Conservation (phyloP, 352 stramenopile genomes). For the Phytopythium mirpurense region DNA sequence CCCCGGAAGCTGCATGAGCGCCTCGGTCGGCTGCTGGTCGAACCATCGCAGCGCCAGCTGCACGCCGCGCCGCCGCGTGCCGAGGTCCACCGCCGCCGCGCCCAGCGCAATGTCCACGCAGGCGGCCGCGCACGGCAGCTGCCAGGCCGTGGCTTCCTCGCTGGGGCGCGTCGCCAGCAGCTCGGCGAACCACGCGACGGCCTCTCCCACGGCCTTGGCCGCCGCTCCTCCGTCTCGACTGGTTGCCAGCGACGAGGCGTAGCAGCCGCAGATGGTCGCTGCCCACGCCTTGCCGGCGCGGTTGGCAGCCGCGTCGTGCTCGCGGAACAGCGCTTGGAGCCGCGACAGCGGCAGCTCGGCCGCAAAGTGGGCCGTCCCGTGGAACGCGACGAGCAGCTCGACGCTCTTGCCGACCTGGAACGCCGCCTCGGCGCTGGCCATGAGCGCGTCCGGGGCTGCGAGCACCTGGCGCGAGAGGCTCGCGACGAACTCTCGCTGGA, state of each 20-base stretch:
- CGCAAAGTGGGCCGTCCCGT: slow-evolving; percentile 8
- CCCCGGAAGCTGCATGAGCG: slow-evolving; percentile 11
- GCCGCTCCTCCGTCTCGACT: background rate
- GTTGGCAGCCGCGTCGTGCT: slow-evolving; percentile 1
- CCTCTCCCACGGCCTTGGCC: slow-evolving; percentile 14
- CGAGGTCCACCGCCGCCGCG: slow-evolving; percentile 4
- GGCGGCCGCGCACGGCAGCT: slow-evolving; percentile 10
- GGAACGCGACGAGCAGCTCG: slow-evolving; percentile 17
- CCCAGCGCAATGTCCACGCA: slow-evolving; percentile 18
- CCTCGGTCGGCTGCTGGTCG: slow-evolving; percentile 8
- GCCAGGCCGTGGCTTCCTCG: slow-evolving; percentile 5
- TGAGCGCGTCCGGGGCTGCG: background rate
- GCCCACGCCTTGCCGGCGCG: slow-evolving; percentile 8
- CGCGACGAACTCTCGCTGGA: slow-evolving; percentile 8
- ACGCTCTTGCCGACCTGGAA: slow-evolving; percentile 24
- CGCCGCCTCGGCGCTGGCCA: background rate
- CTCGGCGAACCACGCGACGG: slow-evolving; percentile 17
- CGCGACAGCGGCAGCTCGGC: slow-evolving; percentile 15
- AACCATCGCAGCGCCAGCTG: slow-evolving; percentile 20
- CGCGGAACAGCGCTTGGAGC: slow-evolving; percentile 15
- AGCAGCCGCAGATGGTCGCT: slow-evolving; percentile 10
- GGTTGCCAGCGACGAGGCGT: slow-evolving; percentile 9
- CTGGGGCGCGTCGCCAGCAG: slow-evolving; percentile 9
- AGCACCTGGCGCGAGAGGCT: slow-evolving; percentile 6
- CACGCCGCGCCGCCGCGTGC: slow-evolving; percentile 8